Percentiles rank a stretch among this genome's conserved stretches.
These are phyloP conservation scores for Chalciporus sp. DNA, from an alignment of 1,284 basidiomycete genomes.

Conservation along the genomic window DNA sequence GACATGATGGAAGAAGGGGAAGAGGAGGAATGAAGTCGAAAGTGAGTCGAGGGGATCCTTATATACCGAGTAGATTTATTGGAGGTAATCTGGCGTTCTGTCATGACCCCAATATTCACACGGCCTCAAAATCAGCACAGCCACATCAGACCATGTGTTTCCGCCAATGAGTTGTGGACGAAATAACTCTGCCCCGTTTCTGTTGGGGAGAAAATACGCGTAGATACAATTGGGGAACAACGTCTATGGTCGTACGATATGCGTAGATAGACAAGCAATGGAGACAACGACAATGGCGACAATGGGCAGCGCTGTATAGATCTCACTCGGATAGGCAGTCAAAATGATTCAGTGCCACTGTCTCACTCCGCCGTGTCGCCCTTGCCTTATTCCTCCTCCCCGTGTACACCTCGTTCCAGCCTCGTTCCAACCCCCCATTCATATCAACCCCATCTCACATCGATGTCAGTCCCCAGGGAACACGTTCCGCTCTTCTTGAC, in stretches of 20 bases:
- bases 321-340: not conserved
- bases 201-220: not conserved
- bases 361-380: not conserved
- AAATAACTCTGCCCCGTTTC: not conserved
- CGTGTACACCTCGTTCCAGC: slow-evolving; percentile 21
- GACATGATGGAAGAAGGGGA: slow-evolving; percentile 42
- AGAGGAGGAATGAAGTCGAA: slow-evolving; percentile 8
- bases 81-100: slow-evolving; percentile 29
- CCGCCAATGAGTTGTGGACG: not conserved
- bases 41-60: slow-evolving; percentile 9
- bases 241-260: not conserved
- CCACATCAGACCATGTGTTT: slow-evolving; percentile 27
- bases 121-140: slow-evolving; percentile 30
- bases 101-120: slow-evolving; percentile 32
- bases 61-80: slow-evolving; percentile 29
- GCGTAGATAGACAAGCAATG: no score
- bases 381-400: slow-evolving; percentile 4
- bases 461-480: slow-evolving; percentile 5
- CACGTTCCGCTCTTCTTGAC: slow-evolving; percentile 15
- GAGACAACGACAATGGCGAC: not conserved
- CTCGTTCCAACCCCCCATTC: slow-evolving; percentile 11
- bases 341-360: no score
- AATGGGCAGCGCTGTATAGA: not conserved
- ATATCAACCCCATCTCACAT: slow-evolving; percentile 19
- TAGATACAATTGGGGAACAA: not conserved